Evolutionary conservation across 495 filamentous ascomycete genomes (phyloP).

Genomic region (Penicillium pancosmium): DNA sequence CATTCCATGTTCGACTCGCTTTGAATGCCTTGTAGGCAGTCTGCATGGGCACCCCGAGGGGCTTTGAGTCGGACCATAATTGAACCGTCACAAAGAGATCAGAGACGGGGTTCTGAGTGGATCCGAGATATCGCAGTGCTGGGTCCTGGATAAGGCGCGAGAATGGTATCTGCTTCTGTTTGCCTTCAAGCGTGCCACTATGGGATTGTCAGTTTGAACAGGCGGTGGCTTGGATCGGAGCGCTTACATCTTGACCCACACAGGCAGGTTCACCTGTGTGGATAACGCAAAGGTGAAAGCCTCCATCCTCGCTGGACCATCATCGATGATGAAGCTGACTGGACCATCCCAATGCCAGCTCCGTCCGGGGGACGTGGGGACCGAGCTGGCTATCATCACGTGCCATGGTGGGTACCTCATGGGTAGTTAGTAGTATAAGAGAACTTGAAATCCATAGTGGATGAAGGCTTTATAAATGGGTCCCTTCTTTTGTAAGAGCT

Average conservation of each 20-base stretch:
- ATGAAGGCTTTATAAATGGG: not conserved
- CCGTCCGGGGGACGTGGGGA: slow-evolving; percentile 10
- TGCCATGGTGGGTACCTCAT: not conserved
- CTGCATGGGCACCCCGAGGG: slow-evolving; percentile 86
- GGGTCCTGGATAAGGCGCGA: slow-evolving; percentile 77
- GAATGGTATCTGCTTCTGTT: slow-evolving; percentile 74
- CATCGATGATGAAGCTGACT: not conserved
- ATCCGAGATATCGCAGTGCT: slow-evolving; percentile 82
- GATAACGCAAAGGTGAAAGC: slow-evolving; percentile 93
- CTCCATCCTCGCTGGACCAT: slow-evolving; percentile 64
- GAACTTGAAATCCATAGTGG: not conserved
- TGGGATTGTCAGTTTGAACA: slow-evolving; percentile 15
- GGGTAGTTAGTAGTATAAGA: too few relatives aligned
- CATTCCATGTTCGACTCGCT: slow-evolving; percentile 81
- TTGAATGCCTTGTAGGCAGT: slow-evolving; percentile 92
- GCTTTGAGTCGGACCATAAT: slow-evolving; percentile 95
- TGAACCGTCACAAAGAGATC: slow-evolving; percentile 93
- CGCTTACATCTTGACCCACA: slow-evolving; percentile 82
- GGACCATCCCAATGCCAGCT: not conserved
- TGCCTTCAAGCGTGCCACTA: slow-evolving; percentile 85
- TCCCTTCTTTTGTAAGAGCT: too few relatives aligned
- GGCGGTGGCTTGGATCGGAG: slow-evolving; percentile 9
- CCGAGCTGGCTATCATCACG: slow-evolving; percentile 23
- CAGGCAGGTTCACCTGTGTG: slow-evolving; percentile 71
- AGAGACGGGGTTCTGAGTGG: slow-evolving; percentile 70